Evolutionary conservation across 352 stramenopile species (phyloP).

Genomic region (Globisporangium iwayamae): DNA sequence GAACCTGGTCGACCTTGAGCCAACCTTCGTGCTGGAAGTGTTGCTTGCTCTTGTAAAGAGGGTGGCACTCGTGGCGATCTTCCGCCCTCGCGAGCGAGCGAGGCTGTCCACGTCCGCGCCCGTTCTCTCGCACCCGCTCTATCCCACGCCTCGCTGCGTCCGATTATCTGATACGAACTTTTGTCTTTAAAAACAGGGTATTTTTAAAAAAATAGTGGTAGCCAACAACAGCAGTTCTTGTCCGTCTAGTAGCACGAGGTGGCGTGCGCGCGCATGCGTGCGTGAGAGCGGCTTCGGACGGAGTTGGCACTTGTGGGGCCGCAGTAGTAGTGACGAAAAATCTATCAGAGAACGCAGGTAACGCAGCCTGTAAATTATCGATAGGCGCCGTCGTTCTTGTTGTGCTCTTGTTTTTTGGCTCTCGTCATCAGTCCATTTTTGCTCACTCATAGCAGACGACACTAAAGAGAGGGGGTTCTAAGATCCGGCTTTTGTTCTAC

Average conservation of each 20-base stretch:
- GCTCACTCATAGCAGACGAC: neutral
- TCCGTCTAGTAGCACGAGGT: neutral
- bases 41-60: neutral
- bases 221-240: neutral
- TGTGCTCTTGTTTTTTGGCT: neutral
- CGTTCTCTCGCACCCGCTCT: conserved; percentile 4
- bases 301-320: neutral
- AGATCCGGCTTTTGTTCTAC: conserved; percentile 2
- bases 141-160: conserved; percentile 2
- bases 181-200: neutral
- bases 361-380: too few species aligned
- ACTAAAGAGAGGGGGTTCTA: conserved; percentile 7
- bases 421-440: too few species aligned
- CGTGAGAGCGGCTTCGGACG: neutral
- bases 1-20: neutral
- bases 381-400: neutral
- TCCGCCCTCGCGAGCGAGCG: conserved; percentile 4
- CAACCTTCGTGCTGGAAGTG: neutral
- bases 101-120: neutral
- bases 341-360: neutral
- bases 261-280: conserved; percentile 8
- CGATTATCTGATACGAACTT: neutral
- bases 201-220: too few species aligned
- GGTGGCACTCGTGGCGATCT: conserved; percentile 1
- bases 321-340: neutral